phyloP scores from a whole-genome alignment of 2,329 filamentous ascomycete genomes.

The Colletotrichum paranaense region DNA sequence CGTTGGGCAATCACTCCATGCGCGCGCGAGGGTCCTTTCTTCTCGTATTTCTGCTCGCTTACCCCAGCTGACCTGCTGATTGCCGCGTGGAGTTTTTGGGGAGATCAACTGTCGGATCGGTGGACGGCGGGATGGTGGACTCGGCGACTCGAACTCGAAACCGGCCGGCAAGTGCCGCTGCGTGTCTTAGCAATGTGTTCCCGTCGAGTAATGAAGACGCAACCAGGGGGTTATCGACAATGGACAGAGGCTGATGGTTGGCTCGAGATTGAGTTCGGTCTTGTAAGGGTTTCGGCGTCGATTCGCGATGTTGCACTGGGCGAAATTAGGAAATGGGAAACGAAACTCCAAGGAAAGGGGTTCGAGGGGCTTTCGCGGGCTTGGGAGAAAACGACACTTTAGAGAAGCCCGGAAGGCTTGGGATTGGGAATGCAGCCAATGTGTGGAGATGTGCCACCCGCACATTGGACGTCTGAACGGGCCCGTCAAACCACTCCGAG shows the following conservation, averaged over 20 bases:
- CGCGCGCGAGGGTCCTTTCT: constrained; percentile 22
- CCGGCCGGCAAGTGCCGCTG: constrained; percentile 31
- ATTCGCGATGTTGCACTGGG: constrained; percentile 30
- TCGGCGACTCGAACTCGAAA: constrained; percentile 32
- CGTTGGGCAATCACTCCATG: constrained; percentile 31
- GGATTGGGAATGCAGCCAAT: constrained; percentile 24
- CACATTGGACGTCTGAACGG: constrained; percentile 3
- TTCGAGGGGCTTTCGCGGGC: constrained; percentile 15
- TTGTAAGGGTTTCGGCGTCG: neutral
- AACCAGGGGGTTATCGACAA: neutral
- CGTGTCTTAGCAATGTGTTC: constrained; percentile 26
- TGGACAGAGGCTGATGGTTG: neutral
- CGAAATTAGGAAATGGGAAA: constrained; percentile 4
- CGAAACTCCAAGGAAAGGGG: constrained; percentile 30
- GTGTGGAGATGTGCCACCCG: constrained; percentile 28
- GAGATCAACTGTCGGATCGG: constrained; percentile 7
- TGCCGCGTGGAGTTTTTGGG: constrained; percentile 5
- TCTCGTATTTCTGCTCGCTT: constrained; percentile 14
- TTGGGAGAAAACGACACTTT: constrained; percentile 21
- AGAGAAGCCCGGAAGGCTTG: constrained; percentile 31
- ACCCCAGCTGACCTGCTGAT: constrained; percentile 6
- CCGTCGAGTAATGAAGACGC: neutral
- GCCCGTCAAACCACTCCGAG: constrained; percentile 6
- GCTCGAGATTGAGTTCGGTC: neutral
- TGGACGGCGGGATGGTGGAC: constrained; percentile 13